Evolutionary conservation across 2,329 filamentous ascomycete genomes (phyloP).

Genomic region (Trichoderma sp.): DNA sequence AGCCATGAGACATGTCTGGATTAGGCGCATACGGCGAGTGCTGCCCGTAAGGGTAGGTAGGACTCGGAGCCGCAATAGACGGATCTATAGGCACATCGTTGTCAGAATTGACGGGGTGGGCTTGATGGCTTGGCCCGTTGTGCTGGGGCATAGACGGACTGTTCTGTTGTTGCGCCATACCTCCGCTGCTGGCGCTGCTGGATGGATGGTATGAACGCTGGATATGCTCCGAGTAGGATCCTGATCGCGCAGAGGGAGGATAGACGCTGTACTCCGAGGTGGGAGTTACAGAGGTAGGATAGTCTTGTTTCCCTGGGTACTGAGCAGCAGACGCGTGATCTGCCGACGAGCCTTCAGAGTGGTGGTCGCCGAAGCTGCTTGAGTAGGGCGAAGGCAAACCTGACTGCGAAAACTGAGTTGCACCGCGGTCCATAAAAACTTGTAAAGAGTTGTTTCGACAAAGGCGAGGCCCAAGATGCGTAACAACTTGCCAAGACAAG

Average conservation of each 20-base stretch:
- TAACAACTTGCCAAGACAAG: slow-evolving; percentile 18
- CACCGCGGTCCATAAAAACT: slow-evolving; percentile 61
- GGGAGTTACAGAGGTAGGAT: slow-evolving; percentile 78
- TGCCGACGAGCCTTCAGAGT: slow-evolving; percentile 85
- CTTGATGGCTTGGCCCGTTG: slow-evolving; percentile 79
- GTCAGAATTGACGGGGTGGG: slow-evolving; percentile 87
- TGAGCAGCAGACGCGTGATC: slow-evolving; percentile 93
- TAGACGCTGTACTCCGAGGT: slow-evolving; percentile 87
- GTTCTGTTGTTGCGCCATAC: slow-evolving; percentile 96
- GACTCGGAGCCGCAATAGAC: slow-evolving; percentile 90
- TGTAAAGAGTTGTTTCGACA: slow-evolving; percentile 17
- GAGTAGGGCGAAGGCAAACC: slow-evolving; percentile 79
- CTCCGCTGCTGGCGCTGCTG: slow-evolving; percentile 73
- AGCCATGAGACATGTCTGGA: slow-evolving; percentile 84
- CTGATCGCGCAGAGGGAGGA: slow-evolving; percentile 74
- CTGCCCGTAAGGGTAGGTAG: slow-evolving; percentile 80
- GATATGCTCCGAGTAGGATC: slow-evolving; percentile 85
- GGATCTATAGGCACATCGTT: slow-evolving; percentile 98
- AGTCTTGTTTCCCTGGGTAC: slow-evolving; percentile 80
- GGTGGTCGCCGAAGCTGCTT: slow-evolving; percentile 66
- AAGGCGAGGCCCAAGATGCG: slow-evolving; percentile 21
- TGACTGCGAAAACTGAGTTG: slow-evolving; percentile 82
- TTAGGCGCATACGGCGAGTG: slow-evolving; percentile 87
- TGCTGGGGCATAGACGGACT: slow-evolving; percentile 93
- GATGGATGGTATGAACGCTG: slow-evolving; percentile 82